Evolutionary conservation across 2,329 filamentous ascomycete species (phyloP), one percentile per base, ranked within the genome.

Genomic region (Elsinoe australis): DNA sequence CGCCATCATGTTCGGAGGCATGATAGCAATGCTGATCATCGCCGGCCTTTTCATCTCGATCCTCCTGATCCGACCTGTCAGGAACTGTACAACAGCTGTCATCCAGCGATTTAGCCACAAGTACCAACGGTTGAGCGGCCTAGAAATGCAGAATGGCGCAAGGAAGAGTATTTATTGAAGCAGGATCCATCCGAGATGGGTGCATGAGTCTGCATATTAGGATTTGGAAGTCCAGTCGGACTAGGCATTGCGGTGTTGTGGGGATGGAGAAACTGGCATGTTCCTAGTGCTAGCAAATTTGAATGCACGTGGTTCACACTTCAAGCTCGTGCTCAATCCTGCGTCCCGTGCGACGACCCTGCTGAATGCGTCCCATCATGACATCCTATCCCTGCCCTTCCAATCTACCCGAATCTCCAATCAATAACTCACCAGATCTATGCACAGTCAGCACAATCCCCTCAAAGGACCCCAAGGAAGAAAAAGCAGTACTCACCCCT

Each of bases 401-500:
- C 15, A 44, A 29, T 10, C n/a, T 36, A 3, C 15, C 33, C 9
- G 6, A 7, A 4, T 15, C 24, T n/a, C 39, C 14, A 10, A 15
- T 28, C 29, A 47, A 28, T 47, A 47, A 26, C 44, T 47, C 44
- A 47, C 31, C 14, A 47, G 19, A 47, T 47, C 44, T 47, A n/a
- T 5, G 15, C 6, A 18, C 18, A 34, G 44, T 47, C 44, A 47
- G 44, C 31, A 45, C 19, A 9, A n/a, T 33, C 22, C 9, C 22
- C 14, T 18, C 21, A 14, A 12, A 45, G 9, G 7, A 2, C 22
- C 8, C 29, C 18, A 19, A n/a, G 9, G 2, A 26, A 12, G 15
- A n/a, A 7, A 7, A 8, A 14, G 28, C 9, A 3, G 26, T 32
- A 72, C 82, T 71, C 69, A 95, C 90, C 92, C 82, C 92, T 78